phyloP scores from a whole-genome alignment of 306 rosid genomes.

The Gillenia trifoliata region DNA sequence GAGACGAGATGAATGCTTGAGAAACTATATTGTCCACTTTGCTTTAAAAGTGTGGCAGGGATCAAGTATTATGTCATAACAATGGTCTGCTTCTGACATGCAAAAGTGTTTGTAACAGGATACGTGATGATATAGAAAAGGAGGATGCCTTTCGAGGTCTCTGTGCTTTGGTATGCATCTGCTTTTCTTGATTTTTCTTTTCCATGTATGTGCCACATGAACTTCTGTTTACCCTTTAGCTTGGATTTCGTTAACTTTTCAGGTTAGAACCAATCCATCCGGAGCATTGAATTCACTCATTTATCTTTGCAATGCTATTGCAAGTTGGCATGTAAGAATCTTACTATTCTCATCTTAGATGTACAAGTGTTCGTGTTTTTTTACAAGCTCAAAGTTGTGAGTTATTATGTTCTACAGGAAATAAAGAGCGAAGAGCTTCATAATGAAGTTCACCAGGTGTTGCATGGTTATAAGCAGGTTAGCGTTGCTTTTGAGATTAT shows the following conservation, averaged over 20 bases:
- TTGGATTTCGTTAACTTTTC: constrained; percentile 29
- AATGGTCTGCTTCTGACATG: constrained; percentile 15
- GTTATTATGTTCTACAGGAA: constrained; percentile 47
- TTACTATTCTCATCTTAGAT: constrained; percentile 6
- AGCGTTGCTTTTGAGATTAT: constrained; percentile 17
- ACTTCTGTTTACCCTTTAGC: not conserved
- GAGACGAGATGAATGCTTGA: not conserved
- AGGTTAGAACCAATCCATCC: constrained; percentile 93
- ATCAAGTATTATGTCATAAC: not conserved
- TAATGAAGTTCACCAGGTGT: constrained; percentile 87
- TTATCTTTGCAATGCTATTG: constrained; percentile 86
- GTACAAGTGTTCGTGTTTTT: constrained; percentile 5
- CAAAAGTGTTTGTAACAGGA: constrained; percentile 48
- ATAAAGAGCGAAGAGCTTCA: constrained; percentile 88
- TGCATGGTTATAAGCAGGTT: constrained; percentile 98
- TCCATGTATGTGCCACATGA: not conserved
- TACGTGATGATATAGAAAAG: constrained; percentile 92
- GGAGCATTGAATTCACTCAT: constrained; percentile 81
- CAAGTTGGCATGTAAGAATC: constrained; percentile 97
- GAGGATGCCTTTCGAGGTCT: constrained; percentile 99
- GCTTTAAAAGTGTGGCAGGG: not conserved
- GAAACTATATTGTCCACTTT: constrained; percentile 8
- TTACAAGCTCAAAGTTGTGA: constrained; percentile 18
- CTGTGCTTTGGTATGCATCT: constrained; percentile 78
- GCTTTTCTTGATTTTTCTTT: not conserved